These are phyloP conservation scores for Blepharisma undulans DNA, from an alignment of 169 alveolate genomes.

Conservation along the genomic window DNA sequence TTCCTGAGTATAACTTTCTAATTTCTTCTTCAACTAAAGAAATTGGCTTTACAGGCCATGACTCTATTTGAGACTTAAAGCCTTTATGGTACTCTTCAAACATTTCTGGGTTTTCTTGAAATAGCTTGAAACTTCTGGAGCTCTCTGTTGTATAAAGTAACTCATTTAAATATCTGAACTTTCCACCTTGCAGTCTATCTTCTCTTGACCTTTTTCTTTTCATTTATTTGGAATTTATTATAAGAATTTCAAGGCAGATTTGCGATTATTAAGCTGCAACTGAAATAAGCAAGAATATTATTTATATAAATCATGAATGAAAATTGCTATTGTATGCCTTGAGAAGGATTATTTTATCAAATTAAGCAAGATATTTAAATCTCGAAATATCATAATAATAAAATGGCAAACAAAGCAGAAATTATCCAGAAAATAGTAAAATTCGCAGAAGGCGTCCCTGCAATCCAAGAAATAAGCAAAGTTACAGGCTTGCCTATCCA, in stretches of 20 bases:
- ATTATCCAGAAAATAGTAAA: background rate
- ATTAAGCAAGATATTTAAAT: background rate
- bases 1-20: slow-evolving; percentile 17
- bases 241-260: too few species aligned
- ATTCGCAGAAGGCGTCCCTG: background rate
- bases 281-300: too few species aligned
- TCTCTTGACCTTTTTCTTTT: background rate
- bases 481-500: background rate
- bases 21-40: slow-evolving; percentile 64
- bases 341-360: background rate
- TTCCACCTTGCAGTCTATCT: slow-evolving; percentile 43
- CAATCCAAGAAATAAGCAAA: background rate
- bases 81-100: slow-evolving; percentile 76
- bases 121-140: slow-evolving; percentile 47
- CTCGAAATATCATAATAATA: background rate
- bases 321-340: background rate
- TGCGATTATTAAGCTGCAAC: too few species aligned
- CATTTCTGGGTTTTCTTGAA: slow-evolving; percentile 52
- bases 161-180: slow-evolving; percentile 72
- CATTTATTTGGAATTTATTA: background rate
- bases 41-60: slow-evolving; percentile 77
- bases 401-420: background rate
- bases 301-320: too few species aligned
- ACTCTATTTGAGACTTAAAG: slow-evolving; percentile 53
- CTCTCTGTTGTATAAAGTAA: slow-evolving; percentile 65